These are phyloP conservation scores for Leccinum disarticulatum DNA, from an alignment of 768 basidiomycete genomes.

Conservation along the genomic window DNA sequence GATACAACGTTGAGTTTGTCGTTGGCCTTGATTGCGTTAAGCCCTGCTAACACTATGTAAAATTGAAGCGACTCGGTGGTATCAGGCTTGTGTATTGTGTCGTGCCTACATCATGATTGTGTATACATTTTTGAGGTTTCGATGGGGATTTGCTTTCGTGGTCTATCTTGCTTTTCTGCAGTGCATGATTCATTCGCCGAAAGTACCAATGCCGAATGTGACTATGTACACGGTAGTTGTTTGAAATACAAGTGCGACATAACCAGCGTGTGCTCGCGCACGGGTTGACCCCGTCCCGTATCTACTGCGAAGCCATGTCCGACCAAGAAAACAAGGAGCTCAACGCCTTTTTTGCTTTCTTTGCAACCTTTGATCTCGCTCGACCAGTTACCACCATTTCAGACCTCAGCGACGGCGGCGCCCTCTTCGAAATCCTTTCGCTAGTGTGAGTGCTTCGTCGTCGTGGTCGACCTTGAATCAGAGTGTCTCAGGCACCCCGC, in stretches of 20 bases:
- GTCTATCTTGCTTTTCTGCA: too few species aligned
- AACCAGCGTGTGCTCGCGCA: slow-evolving; percentile 7
- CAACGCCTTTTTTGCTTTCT: slow-evolving; percentile 80
- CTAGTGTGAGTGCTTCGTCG: slow-evolving; percentile 56
- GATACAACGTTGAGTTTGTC: neutral
- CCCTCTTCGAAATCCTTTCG: slow-evolving; percentile 72
- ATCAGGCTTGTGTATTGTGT: neutral
- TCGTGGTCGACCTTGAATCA: neutral
- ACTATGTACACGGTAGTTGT: too few species aligned
- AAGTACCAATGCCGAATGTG: too few species aligned
- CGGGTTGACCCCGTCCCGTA: neutral
- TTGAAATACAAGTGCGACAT: neutral
- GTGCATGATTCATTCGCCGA: too few species aligned
- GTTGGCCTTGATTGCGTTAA: slow-evolving; percentile 11
- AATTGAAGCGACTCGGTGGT: neutral
- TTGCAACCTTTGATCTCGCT: slow-evolving; percentile 67
- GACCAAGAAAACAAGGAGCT: slow-evolving; percentile 59
- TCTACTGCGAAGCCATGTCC: slow-evolving; percentile 27
- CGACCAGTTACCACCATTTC: slow-evolving; percentile 59
- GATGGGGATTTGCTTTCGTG: too few species aligned
- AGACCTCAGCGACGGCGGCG: slow-evolving; percentile 80
- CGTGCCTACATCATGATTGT: too few species aligned
- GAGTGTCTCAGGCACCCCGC: slow-evolving; percentile 9
- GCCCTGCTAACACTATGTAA: neutral
- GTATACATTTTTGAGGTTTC: too few species aligned